Evolutionary conservation across 1,284 basidiomycete genomes (phyloP), one percentile per base, ranked within the genome.

Genomic region (Ustilago shanxiensis): DNA sequence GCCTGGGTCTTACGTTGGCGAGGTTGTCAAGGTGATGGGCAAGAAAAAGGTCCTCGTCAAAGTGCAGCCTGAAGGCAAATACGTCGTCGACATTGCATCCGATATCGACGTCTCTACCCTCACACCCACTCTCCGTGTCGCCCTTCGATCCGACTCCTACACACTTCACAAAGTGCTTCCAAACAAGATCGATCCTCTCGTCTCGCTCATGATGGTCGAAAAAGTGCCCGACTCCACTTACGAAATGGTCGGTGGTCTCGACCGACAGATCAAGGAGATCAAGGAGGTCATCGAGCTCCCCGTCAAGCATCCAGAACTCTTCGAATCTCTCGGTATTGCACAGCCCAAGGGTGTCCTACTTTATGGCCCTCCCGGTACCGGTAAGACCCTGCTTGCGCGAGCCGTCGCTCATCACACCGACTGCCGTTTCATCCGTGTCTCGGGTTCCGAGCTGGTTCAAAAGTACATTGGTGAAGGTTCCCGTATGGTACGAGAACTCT

Each of bases 31-130:
- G 87, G 93, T 98, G 20, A 98, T 98, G 96, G 94, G 95, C 69
- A 98, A 98, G 92, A 98, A 92, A 87, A 98, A 98, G 88, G 95
- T 98, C 5, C 88, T 99, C 49, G 96, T 99, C 80, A 99, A 99
- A 87, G 95, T 99, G 9, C 96, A 98, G 86, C 96, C 96, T 0
- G 96, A 98, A 88, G 95, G 95, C 69, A 98, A 98, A 90, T 98
- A 98, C 88, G 96, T 98, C 71, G 96, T 98, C 70, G 95, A 98
- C 88, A 90, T 98, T 72, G 95, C 96, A 79, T 88, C 91, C 2
- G 93, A 95, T 73, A 95, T 98, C 81, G 93, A 96, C 74, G 87
- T 97, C 72, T 89, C 90, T 20, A 86, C 91, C 2, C 90, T 99
- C 51, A 95, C 93, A 57, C 92, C 95, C 8, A 92, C 93, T 26